Percentiles rank a stretch among this genome's conserved stretches.
These are phyloP conservation scores for Vitis rupestris DNA, from an alignment of 164 flowering plant species.

Conservation along the genomic window DNA sequence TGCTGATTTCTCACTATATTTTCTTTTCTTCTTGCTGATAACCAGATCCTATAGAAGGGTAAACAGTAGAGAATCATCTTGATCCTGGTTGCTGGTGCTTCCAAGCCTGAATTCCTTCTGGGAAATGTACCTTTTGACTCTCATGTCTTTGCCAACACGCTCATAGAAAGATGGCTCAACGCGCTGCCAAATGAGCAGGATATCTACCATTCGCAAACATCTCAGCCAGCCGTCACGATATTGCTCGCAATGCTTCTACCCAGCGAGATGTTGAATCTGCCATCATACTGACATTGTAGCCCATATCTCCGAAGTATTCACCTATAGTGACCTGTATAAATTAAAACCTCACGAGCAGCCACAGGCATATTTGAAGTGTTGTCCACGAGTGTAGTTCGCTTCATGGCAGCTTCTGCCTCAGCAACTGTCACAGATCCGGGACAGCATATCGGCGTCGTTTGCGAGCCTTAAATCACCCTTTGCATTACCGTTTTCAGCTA, in stretches of 20 bases:
- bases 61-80: slow-evolving; percentile 54
- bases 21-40: slow-evolving; percentile 93
- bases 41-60: slow-evolving; percentile 95
- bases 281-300: slow-evolving; percentile 97
- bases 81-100: slow-evolving; percentile 43
- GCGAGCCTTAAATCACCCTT: too few species aligned
- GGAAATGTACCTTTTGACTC: slow-evolving; percentile 32
- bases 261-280: slow-evolving; percentile 99
- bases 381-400: slow-evolving; percentile 98
- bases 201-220: slow-evolving; percentile 98
- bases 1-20: slow-evolving; percentile 77
- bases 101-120: slow-evolving; percentile 62
- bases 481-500: too few species aligned
- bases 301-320: slow-evolving; percentile 88
- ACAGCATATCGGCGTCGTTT: too few species aligned
- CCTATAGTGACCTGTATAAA: slow-evolving; percentile 95
- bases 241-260: slow-evolving; percentile 99
- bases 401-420: slow-evolving; percentile 88
- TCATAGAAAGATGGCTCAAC: slow-evolving; percentile 95
- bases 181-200: slow-evolving; percentile 98
- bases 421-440: too few species aligned
- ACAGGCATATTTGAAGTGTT: slow-evolving; percentile 99
- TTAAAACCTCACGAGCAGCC: slow-evolving; percentile 99
- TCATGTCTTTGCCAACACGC: slow-evolving; percentile 91
- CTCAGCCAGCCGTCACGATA: slow-evolving; percentile 97